Evolutionary conservation across 2,329 filamentous ascomycete species (phyloP).

Genomic region (Sclerotinia nivalis): DNA sequence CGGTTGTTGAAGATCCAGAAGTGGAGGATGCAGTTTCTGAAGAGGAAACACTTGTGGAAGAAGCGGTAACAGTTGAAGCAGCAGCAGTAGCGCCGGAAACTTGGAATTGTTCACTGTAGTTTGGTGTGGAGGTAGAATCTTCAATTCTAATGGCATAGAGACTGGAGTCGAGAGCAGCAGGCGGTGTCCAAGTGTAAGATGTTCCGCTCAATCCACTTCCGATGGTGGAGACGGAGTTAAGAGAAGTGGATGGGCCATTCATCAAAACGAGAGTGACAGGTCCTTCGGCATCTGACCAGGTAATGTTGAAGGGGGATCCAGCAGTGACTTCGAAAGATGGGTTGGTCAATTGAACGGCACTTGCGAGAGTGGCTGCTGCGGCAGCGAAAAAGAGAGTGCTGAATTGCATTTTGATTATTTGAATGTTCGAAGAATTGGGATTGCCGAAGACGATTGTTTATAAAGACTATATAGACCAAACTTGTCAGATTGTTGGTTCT

Average conservation of each 20-base stretch:
- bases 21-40: constrained; percentile 24
- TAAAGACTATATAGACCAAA: neutral
- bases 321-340: constrained; percentile 32
- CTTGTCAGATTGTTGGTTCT: neutral
- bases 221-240: constrained; percentile 35
- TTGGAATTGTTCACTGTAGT: constrained; percentile 37
- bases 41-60: constrained; percentile 22
- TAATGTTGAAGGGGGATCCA: constrained; percentile 34
- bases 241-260: constrained; percentile 33
- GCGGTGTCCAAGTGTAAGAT: constrained; percentile 34
- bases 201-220: constrained; percentile 32
- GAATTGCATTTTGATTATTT: constrained; percentile 38
- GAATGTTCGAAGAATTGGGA: constrained; percentile 18
- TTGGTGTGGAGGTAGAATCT: constrained; percentile 29
- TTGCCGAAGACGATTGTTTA: neutral
- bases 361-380: constrained; percentile 29
- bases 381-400: constrained; percentile 33
- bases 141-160: constrained; percentile 37
- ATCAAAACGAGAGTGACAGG: constrained; percentile 38
- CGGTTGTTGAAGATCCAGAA: constrained; percentile 10
- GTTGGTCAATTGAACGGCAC: constrained; percentile 37
- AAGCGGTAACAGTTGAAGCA: constrained; percentile 24
- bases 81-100: constrained; percentile 31
- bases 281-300: constrained; percentile 35
- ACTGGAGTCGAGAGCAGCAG: constrained; percentile 26